Evolutionary conservation across 2,329 filamentous ascomycete genomes (phyloP).

Genomic region (Alternaria tenuissima): DNA sequence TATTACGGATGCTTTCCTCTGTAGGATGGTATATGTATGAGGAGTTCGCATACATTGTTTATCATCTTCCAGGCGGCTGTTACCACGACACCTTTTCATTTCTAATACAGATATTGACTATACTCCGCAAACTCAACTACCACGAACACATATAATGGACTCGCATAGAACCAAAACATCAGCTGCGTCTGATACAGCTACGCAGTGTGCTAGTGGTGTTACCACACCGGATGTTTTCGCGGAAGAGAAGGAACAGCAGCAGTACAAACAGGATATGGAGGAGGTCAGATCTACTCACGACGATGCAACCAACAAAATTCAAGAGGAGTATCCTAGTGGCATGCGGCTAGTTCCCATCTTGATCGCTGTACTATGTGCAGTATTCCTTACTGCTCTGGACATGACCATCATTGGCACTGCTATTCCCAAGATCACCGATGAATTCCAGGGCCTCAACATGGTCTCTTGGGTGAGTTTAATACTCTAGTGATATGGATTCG

Average conservation of each 20-base stretch:
- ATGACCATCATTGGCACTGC: constrained; percentile 39
- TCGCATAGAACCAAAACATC: background rate
- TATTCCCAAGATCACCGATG: constrained; percentile 39
- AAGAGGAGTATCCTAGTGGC: constrained; percentile 4
- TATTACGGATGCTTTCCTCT: background rate
- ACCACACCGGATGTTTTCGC: background rate
- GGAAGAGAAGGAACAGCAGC: background rate
- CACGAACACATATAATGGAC: background rate
- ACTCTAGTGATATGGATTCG: too few species aligned
- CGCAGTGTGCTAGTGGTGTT: background rate
- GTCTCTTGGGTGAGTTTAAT: constrained; percentile 28
- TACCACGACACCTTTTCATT: background rate
- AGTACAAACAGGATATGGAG: background rate
- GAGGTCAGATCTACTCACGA: background rate
- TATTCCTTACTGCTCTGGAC: background rate
- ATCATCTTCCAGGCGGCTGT: background rate
- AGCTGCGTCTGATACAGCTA: background rate
- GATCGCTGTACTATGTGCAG: constrained; percentile 18
- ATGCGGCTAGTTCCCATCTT: background rate
- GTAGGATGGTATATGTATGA: background rate
- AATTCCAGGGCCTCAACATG: constrained; percentile 32
- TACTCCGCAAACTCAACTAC: background rate
- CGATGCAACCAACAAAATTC: background rate
- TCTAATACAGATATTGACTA: background rate
- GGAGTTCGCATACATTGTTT: background rate